A percentile compares a stretch with the other conserved stretches of the same genome.
phyloP scores from a whole-genome alignment of 306 rosid species.

The Canavalia gladiata region DNA sequence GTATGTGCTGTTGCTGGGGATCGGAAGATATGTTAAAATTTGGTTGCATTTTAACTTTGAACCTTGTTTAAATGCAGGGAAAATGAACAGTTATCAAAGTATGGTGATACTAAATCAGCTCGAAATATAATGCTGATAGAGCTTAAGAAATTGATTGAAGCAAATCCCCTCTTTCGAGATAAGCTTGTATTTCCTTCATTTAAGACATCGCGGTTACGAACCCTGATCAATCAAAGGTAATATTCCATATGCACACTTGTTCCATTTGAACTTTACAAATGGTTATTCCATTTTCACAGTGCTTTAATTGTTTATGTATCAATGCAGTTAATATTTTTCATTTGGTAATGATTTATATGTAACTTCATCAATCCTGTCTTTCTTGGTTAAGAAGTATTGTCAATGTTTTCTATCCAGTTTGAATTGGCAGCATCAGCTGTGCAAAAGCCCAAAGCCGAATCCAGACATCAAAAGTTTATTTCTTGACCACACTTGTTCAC shows the following conservation, averaged over 20 bases:
- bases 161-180: constrained; percentile 72
- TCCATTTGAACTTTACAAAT: not conserved
- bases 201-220: constrained; percentile 68
- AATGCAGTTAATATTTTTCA: constrained; percentile 3
- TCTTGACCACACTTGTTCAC: constrained; percentile 71
- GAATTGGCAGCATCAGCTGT: constrained; percentile 90
- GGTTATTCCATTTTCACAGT: not conserved
- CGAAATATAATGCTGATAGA: constrained; percentile 70
- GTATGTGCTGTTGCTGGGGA: not conserved
- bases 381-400: constrained; percentile 10
- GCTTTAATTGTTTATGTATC: not conserved
- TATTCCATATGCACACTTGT: not conserved
- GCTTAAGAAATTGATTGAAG: constrained; percentile 74
- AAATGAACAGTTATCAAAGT: constrained; percentile 73
- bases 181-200: constrained; percentile 74
- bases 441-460: constrained; percentile 64
- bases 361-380: constrained; percentile 28
- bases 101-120: constrained; percentile 74
- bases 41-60: constrained; percentile 3
- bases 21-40: not conserved
- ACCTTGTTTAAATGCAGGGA: constrained; percentile 66
- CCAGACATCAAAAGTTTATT: constrained; percentile 76
- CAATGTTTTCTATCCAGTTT: constrained; percentile 58
- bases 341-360: not conserved
- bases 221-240: constrained; percentile 82